Evolutionary conservation across 768 basidiomycete species (phyloP), one percentile per base, ranked within the genome.

Genomic region (Imleria badia): DNA sequence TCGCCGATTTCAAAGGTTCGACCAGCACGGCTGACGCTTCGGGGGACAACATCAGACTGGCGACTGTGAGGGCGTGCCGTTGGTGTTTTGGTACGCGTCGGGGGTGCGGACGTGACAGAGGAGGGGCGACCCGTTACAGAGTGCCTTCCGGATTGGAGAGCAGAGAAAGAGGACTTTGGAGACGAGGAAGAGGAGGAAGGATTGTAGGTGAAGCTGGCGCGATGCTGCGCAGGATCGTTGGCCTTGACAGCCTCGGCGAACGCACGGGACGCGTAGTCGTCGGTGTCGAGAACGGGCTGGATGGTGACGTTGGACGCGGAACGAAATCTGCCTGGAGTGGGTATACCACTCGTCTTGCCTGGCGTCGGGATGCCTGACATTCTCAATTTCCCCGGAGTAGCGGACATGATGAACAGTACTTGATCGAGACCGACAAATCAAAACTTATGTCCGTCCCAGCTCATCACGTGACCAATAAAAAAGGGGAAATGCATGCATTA

Each of bases 211-310:
- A 77, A 61, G 44, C 72, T 71, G 49, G 75, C 61, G 48, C 85
- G 82, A 68, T 91, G 89, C 40, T 81, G 80, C 17, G 86, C 81
- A 36, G 90, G 90, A 66, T 92, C 87, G 61, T 92, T 90, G 49
- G 88, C 82, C 66, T 80, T 87, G 67, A 92, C 82, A 29, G 90
- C 90, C 59, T 91, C 89, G 40, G 79, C 82, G 59, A 92, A 86
- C n/a, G 89, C 86, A 61, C 81, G 81, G 43, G 83, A 79, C 65
- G 86, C 81, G 58, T 78, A 84, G 45, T 87, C 82, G 51, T 86
- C 81, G 48, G 66, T 55, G 29, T 69, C 61, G 33, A 72, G 59
- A 31, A 63, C 59, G 22, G 70, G 63, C 34, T 74, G 73, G 47
- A 69, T 53, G 19, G 78, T 75, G 41, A 73, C 72, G 52, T 70